Conservation (phyloP, 768 basidiomycete genomes). For the Leccinum olivaceopallidum region DNA sequence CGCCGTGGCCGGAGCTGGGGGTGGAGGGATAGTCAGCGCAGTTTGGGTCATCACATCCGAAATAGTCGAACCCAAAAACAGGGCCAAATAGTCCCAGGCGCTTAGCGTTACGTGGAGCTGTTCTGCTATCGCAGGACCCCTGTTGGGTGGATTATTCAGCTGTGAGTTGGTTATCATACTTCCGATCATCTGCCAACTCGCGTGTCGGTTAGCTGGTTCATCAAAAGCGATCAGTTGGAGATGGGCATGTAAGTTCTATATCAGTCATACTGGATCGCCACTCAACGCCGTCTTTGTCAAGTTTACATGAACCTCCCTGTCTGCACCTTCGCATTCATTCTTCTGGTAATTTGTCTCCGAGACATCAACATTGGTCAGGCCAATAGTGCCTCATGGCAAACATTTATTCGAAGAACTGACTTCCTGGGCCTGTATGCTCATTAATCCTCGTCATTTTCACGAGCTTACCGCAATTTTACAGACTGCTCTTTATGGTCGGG, state of each 20-base stretch:
- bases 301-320: slow-evolving; percentile 85
- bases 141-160: slow-evolving; percentile 83
- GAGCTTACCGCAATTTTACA: slow-evolving; percentile 34
- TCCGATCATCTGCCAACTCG: slow-evolving; percentile 18
- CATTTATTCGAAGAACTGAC: slow-evolving; percentile 61
- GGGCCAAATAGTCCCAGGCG: slow-evolving; percentile 85
- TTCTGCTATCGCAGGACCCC: slow-evolving; percentile 80
- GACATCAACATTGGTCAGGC: slow-evolving; percentile 48
- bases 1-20: slow-evolving; percentile 73
- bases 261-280: slow-evolving; percentile 10
- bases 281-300: slow-evolving; percentile 33
- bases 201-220: slow-evolving; percentile 31
- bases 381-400: slow-evolving; percentile 54
- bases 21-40: slow-evolving; percentile 81
- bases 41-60: slow-evolving; percentile 89
- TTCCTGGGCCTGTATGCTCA: slow-evolving; percentile 72
- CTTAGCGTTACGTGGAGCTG: slow-evolving; percentile 85
- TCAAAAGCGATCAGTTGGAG: slow-evolving; percentile 58
- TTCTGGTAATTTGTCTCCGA: slow-evolving; percentile 63
- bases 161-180: slow-evolving; percentile 42
- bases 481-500: slow-evolving; percentile 71
- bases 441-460: slow-evolving; percentile 15
- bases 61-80: slow-evolving; percentile 67
- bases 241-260: slow-evolving; percentile 72
- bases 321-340: slow-evolving; percentile 56